Evolutionary conservation across 2,329 filamentous ascomycete species (phyloP), one percentile per base, ranked within the genome.

Genomic region (Pseudocercospora vitis): DNA sequence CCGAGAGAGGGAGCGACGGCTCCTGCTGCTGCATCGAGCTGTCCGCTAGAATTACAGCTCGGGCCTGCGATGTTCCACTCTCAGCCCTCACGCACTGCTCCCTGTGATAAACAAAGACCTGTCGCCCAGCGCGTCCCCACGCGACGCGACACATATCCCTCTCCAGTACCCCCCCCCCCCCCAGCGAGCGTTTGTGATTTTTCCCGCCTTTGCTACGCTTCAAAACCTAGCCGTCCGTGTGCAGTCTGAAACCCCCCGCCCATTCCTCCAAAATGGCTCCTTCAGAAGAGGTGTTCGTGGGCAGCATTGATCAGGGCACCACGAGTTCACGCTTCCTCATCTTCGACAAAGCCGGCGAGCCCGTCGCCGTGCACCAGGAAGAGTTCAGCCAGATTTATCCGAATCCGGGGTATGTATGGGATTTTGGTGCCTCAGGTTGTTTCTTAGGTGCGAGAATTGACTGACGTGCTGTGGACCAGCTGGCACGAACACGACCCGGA

Each of bases 281-380:
- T 18, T n/a, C 23, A 9, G 64, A 67, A 18, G 63, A 85, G 52
- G 82, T 82, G 74, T 95, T 89, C 66, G 86, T 95, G 56, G 91
- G 90, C 56, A 89, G 88, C 63, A 91, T 96, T 69, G 91, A 96
- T 69, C 89, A 95, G 67, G 91, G 91, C 54, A 96, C 91, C 9
- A 96, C 91, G 26, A 92, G 88, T 55, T 89, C 90, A 28, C 82
- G 91, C 31, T 96, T 96, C 73, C 81, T 96, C 63, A 91, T 96
- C 68, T 96, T 96, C 75, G 85, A 95, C 72, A 84, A 83, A 60
- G 75, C 81, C 35, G 90, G 91, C 51, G 84, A 87, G 55, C 88
- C 88, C 3, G 81, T 94, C 39, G 89, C 88, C 31, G 86, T 84
- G 63, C 89, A 95, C 70, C 91, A 95, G 73, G 84, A 91, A 61